A percentile compares a stretch with the other conserved stretches of the same genome.
Evolutionary conservation across 164 flowering plant species (phyloP).

Genomic region (Cinnamomum chago): DNA sequence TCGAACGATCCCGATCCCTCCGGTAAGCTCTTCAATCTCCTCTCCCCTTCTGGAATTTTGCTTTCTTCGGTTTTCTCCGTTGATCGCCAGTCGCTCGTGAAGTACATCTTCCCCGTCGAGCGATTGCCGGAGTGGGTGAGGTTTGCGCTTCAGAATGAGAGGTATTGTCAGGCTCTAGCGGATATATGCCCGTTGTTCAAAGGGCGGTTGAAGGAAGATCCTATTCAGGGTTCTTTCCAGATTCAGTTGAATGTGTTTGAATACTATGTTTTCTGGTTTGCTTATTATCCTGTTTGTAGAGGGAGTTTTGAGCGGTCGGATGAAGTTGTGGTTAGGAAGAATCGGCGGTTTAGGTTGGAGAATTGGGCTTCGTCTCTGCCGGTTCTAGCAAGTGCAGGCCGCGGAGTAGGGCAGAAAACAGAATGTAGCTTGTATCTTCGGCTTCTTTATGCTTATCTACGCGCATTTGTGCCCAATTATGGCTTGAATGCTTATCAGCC

Average conservation of each 20-base stretch:
- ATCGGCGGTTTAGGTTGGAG: slow-evolving; percentile 47
- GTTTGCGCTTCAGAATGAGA: slow-evolving; percentile 39
- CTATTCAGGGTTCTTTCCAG: slow-evolving; percentile 38
- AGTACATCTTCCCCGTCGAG: slow-evolving; percentile 72
- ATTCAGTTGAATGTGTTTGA: slow-evolving; percentile 77
- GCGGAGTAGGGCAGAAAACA: slow-evolving; percentile 29
- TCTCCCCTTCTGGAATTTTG: slow-evolving; percentile 58
- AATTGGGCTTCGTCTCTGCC: slow-evolving; percentile 65
- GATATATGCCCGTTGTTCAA: slow-evolving; percentile 62
- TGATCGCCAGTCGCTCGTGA: slow-evolving; percentile 60
- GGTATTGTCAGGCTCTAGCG: slow-evolving; percentile 27
- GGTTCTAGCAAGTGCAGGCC: slow-evolving; percentile 32
- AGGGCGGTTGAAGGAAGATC: slow-evolving; percentile 46
- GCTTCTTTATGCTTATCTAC: slow-evolving; percentile 68
- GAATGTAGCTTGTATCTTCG: slow-evolving; percentile 48
- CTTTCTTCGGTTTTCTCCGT: slow-evolving; percentile 49
- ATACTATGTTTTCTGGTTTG: slow-evolving; percentile 88
- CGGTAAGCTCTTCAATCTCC: slow-evolving; percentile 41
- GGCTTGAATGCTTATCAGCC: slow-evolving; percentile 48
- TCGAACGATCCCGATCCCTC: slow-evolving; percentile 34
- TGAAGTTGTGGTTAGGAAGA: slow-evolving; percentile 21
- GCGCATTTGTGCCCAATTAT: slow-evolving; percentile 48
- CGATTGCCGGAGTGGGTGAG: slow-evolving; percentile 78
- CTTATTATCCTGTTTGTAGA: slow-evolving; percentile 74
- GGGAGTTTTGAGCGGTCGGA: slow-evolving; percentile 41